Percentiles rank a stretch among this genome's conserved stretches.
phyloP scores from a whole-genome alignment of 139 green algal species.

The Tetraselmis chui region DNA sequence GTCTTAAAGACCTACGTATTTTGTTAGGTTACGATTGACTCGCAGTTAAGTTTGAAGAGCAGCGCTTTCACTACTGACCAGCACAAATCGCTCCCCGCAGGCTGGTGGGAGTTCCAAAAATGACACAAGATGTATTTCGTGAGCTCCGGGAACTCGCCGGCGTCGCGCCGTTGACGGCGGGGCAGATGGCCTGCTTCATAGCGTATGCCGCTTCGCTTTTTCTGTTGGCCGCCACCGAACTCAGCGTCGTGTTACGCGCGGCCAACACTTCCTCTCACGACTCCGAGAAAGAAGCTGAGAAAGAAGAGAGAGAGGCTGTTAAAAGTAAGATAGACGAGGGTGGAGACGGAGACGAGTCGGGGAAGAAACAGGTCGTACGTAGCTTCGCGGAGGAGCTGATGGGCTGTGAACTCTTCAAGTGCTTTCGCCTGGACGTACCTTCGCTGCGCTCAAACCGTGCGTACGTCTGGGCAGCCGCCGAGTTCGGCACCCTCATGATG shows the following conservation, averaged over 20 bases:
- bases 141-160: background rate
- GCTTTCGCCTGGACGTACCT: background rate
- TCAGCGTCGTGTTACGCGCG: background rate
- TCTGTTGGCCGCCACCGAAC: background rate
- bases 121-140: too few relatives aligned
- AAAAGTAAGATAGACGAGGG: background rate
- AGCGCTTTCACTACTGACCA: too few relatives aligned
- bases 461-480: slow-evolving; percentile 13
- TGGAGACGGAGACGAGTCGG: background rate
- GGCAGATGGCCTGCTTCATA: background rate
- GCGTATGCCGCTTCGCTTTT: background rate
- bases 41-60: too few relatives aligned
- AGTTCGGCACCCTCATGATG: slow-evolving; percentile 77
- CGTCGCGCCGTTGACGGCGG: background rate
- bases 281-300: background rate
- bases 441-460: background rate
- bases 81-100: too few relatives aligned
- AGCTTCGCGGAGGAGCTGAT: background rate
- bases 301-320: background rate
- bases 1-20: too few relatives aligned
- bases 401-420: background rate
- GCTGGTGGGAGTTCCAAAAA: too few relatives aligned
- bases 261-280: background rate
- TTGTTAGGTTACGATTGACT: too few relatives aligned
- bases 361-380: background rate